Evolutionary conservation across 23 red algal genomes (phyloP).

Genomic region (Gracilaria domingensis): DNA sequence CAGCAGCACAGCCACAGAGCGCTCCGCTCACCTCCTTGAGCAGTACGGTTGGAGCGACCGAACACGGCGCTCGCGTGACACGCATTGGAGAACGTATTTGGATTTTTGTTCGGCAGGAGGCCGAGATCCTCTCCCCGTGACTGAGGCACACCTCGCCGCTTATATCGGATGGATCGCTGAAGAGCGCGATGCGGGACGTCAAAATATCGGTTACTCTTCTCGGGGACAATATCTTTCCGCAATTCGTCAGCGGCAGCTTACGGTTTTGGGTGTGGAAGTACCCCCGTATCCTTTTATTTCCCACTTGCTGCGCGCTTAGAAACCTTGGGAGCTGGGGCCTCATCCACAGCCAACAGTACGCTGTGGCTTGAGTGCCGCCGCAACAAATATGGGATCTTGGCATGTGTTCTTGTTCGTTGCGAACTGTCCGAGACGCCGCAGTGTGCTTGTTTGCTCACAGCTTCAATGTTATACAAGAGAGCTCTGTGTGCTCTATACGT

Average conservation of each 20-base stretch:
- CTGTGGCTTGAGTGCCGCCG: not conserved
- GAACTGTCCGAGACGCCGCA: not conserved
- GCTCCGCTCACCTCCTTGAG: not conserved
- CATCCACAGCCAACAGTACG: not conserved
- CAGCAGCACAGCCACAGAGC: not conserved
- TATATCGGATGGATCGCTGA: slow-evolving; percentile 3
- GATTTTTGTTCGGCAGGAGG: not conserved
- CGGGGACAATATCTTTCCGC: not conserved
- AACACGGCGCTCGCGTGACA: not conserved
- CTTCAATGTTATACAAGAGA: slow-evolving; percentile 24
- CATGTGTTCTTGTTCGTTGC: not conserved
- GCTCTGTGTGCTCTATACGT: slow-evolving; percentile 17
- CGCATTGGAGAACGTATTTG: slow-evolving; percentile 18
- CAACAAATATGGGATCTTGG: slow-evolving; percentile 19
- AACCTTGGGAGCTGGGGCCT: not conserved
- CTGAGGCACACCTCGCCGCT: slow-evolving; percentile 6
- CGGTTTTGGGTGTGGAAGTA: not conserved
- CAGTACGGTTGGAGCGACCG: slow-evolving; percentile 21
- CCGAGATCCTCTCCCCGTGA: not conserved
- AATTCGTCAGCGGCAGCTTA: not conserved
- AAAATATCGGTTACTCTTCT: not conserved
- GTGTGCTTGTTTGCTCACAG: slow-evolving; percentile 7
- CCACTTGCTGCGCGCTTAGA: not conserved
- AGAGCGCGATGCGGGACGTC: not conserved
- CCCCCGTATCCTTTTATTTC: not conserved